These are phyloP conservation scores for Cucumis hystrix DNA, from an alignment of 306 rosid genomes.

Conservation along the genomic window DNA sequence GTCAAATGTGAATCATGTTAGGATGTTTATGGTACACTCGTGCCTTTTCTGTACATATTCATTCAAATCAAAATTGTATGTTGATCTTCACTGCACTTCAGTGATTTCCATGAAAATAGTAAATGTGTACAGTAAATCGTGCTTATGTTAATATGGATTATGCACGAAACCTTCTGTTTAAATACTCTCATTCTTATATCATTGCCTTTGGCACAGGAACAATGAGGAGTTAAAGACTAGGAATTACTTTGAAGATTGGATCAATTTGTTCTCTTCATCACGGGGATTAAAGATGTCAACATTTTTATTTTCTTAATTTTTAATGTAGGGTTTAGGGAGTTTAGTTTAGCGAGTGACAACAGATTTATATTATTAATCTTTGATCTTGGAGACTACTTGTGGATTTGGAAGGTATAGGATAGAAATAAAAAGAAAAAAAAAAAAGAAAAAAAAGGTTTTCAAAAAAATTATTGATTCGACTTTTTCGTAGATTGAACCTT, in stretches of 20 bases:
- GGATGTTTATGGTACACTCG: background rate
- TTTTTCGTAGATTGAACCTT: no score
- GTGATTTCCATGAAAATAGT: background rate
- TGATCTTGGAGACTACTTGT: background rate
- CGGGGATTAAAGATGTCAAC: background rate
- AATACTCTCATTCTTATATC: background rate
- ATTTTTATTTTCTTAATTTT: background rate
- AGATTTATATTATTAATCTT: background rate
- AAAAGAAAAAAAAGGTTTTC: no score
- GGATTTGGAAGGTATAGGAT: no score
- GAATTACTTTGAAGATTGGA: background rate
- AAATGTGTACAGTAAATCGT: background rate
- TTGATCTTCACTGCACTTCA: background rate
- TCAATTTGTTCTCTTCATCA: background rate
- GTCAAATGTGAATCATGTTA: background rate
- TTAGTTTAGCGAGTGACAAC: background rate
- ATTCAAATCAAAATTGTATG: background rate
- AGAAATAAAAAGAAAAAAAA: no score
- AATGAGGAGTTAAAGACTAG: background rate
- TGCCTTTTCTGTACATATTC: background rate
- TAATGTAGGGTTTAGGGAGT: no score
- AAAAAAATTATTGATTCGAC: no score
- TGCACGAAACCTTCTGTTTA: background rate
- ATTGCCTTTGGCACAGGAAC: background rate
- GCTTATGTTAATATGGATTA: background rate